Base-by-base conservation (phyloP, 768 basidiomycete species). In the Leucogyrophana mollusca region DNA sequence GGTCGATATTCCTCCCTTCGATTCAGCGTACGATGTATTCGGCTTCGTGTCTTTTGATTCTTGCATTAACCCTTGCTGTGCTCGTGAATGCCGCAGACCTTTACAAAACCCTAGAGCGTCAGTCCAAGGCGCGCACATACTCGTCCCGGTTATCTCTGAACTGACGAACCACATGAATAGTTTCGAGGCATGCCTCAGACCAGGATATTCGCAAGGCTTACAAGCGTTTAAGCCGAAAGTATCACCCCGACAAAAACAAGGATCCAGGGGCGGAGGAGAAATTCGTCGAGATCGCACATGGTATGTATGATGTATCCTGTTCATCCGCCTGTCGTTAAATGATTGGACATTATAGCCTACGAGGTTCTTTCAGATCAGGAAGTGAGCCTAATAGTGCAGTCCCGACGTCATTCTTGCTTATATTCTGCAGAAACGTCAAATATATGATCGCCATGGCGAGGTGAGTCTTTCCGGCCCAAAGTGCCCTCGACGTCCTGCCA, bases 181-280 rank as follows among this genome's bases (percentile, higher is more conserved):
- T 95, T 36, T 79, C 82, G 57, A 82, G 71, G 54, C 85, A 88
- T 35, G 91, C 93, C 11, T 85, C 86, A 30, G 90, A 94, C 35
- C 83, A 82, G 59, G 93, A 95, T 59, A 91, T 97, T 62, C 81
- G 87, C 66, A 86, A 89, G 54, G 91, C 94, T 3, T 97, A 96
- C 71, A 93, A 93, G 66, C 83, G 82, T 56, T 73, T 94, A 14
- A 91, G 90, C 64, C 83, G 83, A 57, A 90, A 85, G 69, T 92
- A 79, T 46, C 94, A 98, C 59, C 95, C 95, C 0, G 95, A 99
- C 74, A 96, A 95, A 74, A 96, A 94, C 67, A 87, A 85, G 57
- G 89, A 88, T 13, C 78, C 83, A 45, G 83, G 73, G 2, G 89
- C 93, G 10, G 86, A 93, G 59, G 80, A 80, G 45, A 87, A 77